Evolutionary conservation across 257 asterid genomes (phyloP).

Genomic region (Ocimum tenuiflorum): DNA sequence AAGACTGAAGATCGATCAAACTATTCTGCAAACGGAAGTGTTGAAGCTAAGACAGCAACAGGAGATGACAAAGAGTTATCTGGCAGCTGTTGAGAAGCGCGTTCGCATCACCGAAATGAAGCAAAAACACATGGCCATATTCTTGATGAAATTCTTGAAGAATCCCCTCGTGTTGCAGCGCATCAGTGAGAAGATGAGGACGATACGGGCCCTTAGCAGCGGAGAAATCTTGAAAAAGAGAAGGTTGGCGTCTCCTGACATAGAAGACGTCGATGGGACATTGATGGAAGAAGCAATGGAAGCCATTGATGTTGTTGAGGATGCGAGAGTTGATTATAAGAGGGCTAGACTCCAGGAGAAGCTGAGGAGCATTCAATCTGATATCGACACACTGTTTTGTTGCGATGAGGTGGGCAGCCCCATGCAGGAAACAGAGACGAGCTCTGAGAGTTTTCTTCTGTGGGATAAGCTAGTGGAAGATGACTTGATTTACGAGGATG

Average conservation of each 20-base stretch:
- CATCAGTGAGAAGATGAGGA: conserved; percentile 30
- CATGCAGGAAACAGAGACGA: conserved; percentile 16
- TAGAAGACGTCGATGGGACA: background rate
- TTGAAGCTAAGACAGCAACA: conserved; percentile 57
- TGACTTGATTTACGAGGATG: conserved; percentile 70
- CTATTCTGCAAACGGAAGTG: conserved; percentile 36
- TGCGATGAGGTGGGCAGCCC: conserved; percentile 32
- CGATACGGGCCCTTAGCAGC: conserved; percentile 14
- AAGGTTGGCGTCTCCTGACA: background rate
- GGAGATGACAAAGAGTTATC: conserved; percentile 30
- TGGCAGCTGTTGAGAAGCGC: conserved; percentile 42
- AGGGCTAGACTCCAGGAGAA: conserved; percentile 32
- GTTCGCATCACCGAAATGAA: conserved; percentile 34
- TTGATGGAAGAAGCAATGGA: conserved; percentile 14
- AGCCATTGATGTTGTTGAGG: background rate
- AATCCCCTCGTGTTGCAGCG: conserved; percentile 42
- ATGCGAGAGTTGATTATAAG: conserved; percentile 11
- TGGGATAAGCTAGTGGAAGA: conserved; percentile 96
- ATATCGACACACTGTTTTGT: conserved; percentile 34
- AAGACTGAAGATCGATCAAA: conserved; percentile 44
- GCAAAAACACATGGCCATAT: conserved; percentile 44
- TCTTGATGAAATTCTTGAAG: conserved; percentile 42
- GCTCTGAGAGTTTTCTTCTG: conserved; percentile 57
- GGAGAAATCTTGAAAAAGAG: conserved; percentile 29
- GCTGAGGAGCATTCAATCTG: conserved; percentile 28